phyloP scores from a whole-genome alignment of 108 stramenopile species.

The Fistulifera pelliculosa region DNA sequence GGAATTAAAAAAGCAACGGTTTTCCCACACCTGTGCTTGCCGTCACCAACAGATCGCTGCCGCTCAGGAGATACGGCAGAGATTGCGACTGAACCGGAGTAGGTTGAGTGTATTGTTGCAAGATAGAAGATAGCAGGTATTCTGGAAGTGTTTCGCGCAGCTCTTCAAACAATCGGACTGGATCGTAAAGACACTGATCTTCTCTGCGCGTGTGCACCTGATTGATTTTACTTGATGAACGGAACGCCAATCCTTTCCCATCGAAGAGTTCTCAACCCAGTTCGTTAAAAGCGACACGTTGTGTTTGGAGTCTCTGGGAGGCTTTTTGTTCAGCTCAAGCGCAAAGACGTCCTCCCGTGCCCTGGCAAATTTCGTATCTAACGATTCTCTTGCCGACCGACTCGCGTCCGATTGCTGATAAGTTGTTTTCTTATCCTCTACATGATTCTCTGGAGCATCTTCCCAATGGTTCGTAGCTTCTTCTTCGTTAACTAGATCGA shows the following conservation, averaged over 20 bases:
- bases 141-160: conserved; percentile 27
- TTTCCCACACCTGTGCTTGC: conserved; percentile 83
- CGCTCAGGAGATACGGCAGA: conserved; percentile 48
- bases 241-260: conserved; percentile 39
- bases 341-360: not conserved
- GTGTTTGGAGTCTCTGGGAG: conserved; percentile 2
- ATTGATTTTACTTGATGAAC: conserved; percentile 30
- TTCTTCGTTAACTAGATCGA: conserved; percentile 76
- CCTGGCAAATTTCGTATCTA: not conserved
- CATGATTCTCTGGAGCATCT: conserved; percentile 11
- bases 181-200: conserved; percentile 30
- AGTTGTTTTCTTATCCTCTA: conserved; percentile 1
- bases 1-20: conserved; percentile 91
- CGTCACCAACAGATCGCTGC: conserved; percentile 63
- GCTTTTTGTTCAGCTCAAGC: not conserved
- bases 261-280: not conserved
- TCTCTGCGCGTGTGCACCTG: conserved; percentile 2
- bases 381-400: not conserved
- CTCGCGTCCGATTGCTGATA: not conserved
- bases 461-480: conserved; percentile 78
- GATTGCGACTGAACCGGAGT: conserved; percentile 93
- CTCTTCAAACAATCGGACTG: conserved; percentile 42
- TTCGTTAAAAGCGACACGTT: not conserved
- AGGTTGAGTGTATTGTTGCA: conserved; percentile 47
- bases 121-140: not conserved